Evolutionary conservation across 2,329 filamentous ascomycete genomes (phyloP).

Genomic region (Bipolaris victoriae): DNA sequence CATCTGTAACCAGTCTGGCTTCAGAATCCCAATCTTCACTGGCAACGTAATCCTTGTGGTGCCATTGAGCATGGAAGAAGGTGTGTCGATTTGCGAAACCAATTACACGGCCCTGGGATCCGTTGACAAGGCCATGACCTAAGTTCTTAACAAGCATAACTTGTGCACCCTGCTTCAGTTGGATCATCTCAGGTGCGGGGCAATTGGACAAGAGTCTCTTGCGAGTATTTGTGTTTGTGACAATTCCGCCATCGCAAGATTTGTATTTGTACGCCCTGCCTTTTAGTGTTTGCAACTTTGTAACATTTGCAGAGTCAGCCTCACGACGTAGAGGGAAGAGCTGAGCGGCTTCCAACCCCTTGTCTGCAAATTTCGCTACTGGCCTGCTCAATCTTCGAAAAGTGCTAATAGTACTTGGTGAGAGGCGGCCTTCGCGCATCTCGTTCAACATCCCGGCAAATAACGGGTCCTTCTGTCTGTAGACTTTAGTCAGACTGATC

Average conservation of each 20-base stretch:
- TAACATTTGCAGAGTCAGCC: conserved; percentile 84
- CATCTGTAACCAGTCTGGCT: neutral
- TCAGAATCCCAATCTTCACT: too few relatives aligned
- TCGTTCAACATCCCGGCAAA: conserved; percentile 98
- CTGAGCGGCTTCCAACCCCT: conserved; percentile 85
- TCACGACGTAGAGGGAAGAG: conserved; percentile 89
- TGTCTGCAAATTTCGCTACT: conserved; percentile 61
- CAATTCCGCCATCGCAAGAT: conserved; percentile 74
- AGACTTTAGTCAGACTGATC: conserved; percentile 92
- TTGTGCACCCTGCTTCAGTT: conserved; percentile 88
- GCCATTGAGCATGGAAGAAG: conserved; percentile 46
- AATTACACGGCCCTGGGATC: conserved; percentile 84
- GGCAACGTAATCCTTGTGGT: conserved; percentile 55
- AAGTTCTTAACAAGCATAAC: conserved; percentile 99
- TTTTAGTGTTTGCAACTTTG: conserved; percentile 72
- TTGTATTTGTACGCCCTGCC: conserved; percentile 72
- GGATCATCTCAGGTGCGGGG: conserved; percentile 84
- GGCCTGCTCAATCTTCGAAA: conserved; percentile 77
- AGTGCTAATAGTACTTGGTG: conserved; percentile 72
- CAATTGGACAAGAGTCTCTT: conserved; percentile 84
- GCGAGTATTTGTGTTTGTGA: conserved; percentile 69
- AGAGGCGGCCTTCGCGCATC: conserved; percentile 88
- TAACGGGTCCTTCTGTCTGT: conserved; percentile 88
- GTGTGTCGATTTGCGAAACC: conserved; percentile 75
- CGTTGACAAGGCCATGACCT: conserved; percentile 91